A percentile compares a stretch with the other conserved stretches of the same genome.
Conservation (phyloP, 2,329 filamentous ascomycete genomes). For the Pestalotiopsis fici region DNA sequence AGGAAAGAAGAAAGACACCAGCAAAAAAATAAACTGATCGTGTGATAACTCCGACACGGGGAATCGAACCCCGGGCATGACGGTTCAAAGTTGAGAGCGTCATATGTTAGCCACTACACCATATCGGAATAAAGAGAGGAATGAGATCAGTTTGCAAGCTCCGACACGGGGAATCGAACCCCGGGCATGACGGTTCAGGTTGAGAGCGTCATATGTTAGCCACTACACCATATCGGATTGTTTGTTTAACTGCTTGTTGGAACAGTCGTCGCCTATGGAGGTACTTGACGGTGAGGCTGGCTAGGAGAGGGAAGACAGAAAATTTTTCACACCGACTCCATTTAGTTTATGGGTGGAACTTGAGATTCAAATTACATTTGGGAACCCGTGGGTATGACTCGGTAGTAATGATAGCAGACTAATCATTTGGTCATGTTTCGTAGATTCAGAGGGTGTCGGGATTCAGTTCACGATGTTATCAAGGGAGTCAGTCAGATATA, state of each 20-base stretch:
- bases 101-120: not conserved
- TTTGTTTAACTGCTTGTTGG: not conserved
- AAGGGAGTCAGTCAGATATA: no score
- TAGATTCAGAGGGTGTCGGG: no score
- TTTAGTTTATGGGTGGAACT: not conserved
- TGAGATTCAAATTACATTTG: not conserved
- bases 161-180: conserved; percentile 30
- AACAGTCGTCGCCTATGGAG: not conserved
- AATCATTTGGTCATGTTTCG: no score
- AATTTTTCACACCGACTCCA: not conserved
- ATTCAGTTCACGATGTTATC: no score
- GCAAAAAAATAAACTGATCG: not conserved
- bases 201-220: not conserved
- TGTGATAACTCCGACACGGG: conserved; percentile 24
- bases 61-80: conserved; percentile 30
- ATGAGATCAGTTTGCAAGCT: no score
- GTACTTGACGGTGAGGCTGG: not conserved
- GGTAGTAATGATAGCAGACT: no score
- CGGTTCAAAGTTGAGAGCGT: conserved; percentile 12
- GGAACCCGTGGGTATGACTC: no score
- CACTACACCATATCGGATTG: not conserved
- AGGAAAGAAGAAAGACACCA: not conserved
- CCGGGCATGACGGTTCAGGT: conserved; percentile 23
- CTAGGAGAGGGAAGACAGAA: not conserved
- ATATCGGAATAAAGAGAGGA: not conserved